Base-by-base conservation (phyloP, 2,329 filamentous ascomycete genomes). In the Ophiosphaerella korrae region DNA sequence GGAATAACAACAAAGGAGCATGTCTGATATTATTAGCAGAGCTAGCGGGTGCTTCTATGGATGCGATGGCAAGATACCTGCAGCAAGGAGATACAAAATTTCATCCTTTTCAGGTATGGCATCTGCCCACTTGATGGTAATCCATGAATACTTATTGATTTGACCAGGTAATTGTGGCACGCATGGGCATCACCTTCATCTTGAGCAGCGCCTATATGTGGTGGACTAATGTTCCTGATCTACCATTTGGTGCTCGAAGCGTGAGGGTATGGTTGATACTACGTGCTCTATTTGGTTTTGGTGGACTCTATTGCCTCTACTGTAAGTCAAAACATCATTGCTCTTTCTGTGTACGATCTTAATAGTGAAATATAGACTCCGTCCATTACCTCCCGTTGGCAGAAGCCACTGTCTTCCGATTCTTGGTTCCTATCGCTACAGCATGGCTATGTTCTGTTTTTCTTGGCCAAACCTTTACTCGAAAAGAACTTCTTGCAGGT, bases 351-450 rank as follows among this genome's bases (percentile, higher is more conserved):
- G 1, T 26, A 18, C 7, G 21, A 24, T 5, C 13, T 33, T 12
- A 82, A 87, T 0, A 83, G 86, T 0, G 72, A 11, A 11, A 29
- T 5, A 12, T 16, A 78, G 77, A 84, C 63, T 85, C 82, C 9
- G 75, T 88, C 52, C 83, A 88, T 69, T 93, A 92, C 63, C 81
- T 95, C 4, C 88, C 89, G 0, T 79, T 95, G 1, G 88, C 90
- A 7, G 90, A 95, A 67, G 89, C 90, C 2, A 92, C 89, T 0
- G 90, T 95, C 23, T 86, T 96, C 45, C 92, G 88, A 9, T 96
- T 95, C 67, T 79, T 96, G 7, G 83, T 87, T 0, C 91, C 91
- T 0, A 86, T 87, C 13, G 78, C 93, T 7, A 84, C 88, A 8
- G 88, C 88, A 43, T 89, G 90, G 73, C 80, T 87, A 13, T 94